These are phyloP conservation scores for Niebla homalea DNA, from an alignment of 495 filamentous ascomycete species.

Conservation along the genomic window DNA sequence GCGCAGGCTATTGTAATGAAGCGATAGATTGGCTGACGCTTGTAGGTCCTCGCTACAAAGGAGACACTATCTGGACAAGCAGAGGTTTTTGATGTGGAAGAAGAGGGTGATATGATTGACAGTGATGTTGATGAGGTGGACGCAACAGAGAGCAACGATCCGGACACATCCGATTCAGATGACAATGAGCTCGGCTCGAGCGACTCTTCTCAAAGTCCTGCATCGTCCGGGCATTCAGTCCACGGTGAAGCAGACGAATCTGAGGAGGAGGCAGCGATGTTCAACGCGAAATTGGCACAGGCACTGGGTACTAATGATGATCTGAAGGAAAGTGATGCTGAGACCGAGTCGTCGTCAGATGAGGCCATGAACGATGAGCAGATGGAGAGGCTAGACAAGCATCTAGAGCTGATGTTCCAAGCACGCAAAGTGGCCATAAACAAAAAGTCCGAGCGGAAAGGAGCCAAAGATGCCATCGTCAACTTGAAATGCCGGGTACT, in stretches of 20 bases:
- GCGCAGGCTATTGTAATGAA: neutral
- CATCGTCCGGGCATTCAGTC: slow-evolving; percentile 11
- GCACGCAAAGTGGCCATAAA: slow-evolving; percentile 46
- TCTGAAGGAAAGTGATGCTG: slow-evolving; percentile 38
- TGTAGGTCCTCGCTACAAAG: slow-evolving; percentile 55
- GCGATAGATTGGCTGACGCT: slow-evolving; percentile 7
- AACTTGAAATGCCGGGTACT: slow-evolving; percentile 92
- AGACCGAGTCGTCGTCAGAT: slow-evolving; percentile 34
- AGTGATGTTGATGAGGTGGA: slow-evolving; percentile 26
- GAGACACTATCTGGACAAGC: slow-evolving; percentile 75
- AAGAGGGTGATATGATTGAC: slow-evolving; percentile 24
- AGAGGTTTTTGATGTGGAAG: slow-evolving; percentile 61
- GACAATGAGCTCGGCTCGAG: neutral
- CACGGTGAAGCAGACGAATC: slow-evolving; percentile 29
- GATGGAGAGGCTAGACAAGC: slow-evolving; percentile 80
- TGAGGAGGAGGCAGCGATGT: slow-evolving; percentile 42
- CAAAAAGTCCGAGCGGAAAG: slow-evolving; percentile 70
- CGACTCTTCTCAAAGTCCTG: neutral
- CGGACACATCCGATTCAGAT: neutral
- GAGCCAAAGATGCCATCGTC: slow-evolving; percentile 76
- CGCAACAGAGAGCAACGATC: slow-evolving; percentile 30
- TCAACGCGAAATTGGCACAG: slow-evolving; percentile 67
- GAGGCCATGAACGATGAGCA: slow-evolving; percentile 87
- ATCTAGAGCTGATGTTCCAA: slow-evolving; percentile 70
- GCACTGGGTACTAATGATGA: slow-evolving; percentile 53